Evolutionary conservation across 345 rosid genomes (phyloP).

Genomic region (Gossypium thurberi): DNA sequence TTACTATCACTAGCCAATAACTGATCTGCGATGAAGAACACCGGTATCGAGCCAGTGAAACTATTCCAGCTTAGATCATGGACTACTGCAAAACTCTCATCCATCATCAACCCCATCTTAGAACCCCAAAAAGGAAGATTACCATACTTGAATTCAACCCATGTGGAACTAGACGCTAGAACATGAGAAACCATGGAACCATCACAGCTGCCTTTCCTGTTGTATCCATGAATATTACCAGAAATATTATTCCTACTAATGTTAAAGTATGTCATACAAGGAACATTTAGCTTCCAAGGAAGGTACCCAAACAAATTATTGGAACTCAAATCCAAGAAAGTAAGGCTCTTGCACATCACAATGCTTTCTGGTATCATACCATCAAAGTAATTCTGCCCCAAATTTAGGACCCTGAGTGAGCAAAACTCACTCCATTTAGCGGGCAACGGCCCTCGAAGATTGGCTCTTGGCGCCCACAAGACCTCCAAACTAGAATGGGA

Average conservation of each 20-base stretch:
- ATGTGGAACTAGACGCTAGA: conserved; percentile 12
- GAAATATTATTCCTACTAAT: conserved; percentile 47
- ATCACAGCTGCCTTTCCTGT: conserved; percentile 29
- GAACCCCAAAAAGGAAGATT: conserved; percentile 31
- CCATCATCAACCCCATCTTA: conserved; percentile 13
- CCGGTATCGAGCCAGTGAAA: conserved; percentile 41
- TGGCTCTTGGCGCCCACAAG: conserved; percentile 69
- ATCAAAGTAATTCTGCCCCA: conserved; percentile 42
- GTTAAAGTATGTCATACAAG: conserved; percentile 54
- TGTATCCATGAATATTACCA: conserved; percentile 37
- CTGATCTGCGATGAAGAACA: conserved; percentile 35
- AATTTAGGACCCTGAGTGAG: conserved; percentile 44
- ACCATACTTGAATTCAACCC: conserved; percentile 21
- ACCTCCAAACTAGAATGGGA: conserved; percentile 38
- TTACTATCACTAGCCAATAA: conserved; percentile 19
- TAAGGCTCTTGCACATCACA: conserved; percentile 41
- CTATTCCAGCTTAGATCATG: conserved; percentile 62
- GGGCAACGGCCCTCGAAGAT: conserved; percentile 52
- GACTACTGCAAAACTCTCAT: conserved; percentile 18
- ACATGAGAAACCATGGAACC: conserved; percentile 15
- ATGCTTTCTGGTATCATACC: conserved; percentile 36
- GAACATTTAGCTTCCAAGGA: conserved; percentile 38
- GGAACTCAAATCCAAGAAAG: conserved; percentile 58
- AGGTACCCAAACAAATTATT: conserved; percentile 43
- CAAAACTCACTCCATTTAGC: conserved; percentile 35